Evolutionary conservation across 1,284 basidiomycete genomes (phyloP), one percentile per base, ranked within the genome.

Genomic region (Ganoderma sp.): DNA sequence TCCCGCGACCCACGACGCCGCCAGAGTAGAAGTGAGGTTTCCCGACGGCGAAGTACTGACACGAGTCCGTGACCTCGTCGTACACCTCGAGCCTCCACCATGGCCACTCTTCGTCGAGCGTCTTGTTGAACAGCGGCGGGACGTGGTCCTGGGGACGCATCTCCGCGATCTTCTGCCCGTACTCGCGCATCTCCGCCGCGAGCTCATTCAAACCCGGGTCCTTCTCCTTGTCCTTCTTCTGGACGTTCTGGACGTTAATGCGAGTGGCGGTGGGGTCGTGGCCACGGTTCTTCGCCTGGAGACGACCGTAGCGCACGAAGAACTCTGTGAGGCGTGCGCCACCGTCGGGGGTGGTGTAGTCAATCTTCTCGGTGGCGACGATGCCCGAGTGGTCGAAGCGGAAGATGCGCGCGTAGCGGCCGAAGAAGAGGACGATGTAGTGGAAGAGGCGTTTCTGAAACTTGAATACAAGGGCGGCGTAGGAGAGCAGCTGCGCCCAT

Each of bases 381-480:
- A 65, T 17, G 15, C 68, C 68, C 0, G 68, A 64, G n/a, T 65
- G 61, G 42, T 74, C 71, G 57, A 63, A 41, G 22, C 63, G 50
- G n/a, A 64, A 8, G 37, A 74, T 15, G 22, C 72, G 69, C 2
- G 62, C 69, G 37, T 60, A 61, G 6, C 48, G 14, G 39, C 66
- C 67, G 50, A 72, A 41, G 64, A 73, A 57, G 43, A 69, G 17
- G 50, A 72, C 28, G 10, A 43, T 45, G 65, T 45, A 72, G 6
- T 41, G 45, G 41, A 50, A 61, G 6, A 14, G 59, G 41, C 63
- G 60, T 22, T 64, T 61, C 54, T 74, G 70, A 39, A 48, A 52
- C 1, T 43, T 22, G 61, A 70, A 69, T 45, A 71, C 57, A 19
- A 48, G 42, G 1, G 56, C 62, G 7, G 61, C 57, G 41, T 69